Evolutionary conservation across 805 yeast genomes (phyloP).

Genomic region (Suhomyces sp.): DNA sequence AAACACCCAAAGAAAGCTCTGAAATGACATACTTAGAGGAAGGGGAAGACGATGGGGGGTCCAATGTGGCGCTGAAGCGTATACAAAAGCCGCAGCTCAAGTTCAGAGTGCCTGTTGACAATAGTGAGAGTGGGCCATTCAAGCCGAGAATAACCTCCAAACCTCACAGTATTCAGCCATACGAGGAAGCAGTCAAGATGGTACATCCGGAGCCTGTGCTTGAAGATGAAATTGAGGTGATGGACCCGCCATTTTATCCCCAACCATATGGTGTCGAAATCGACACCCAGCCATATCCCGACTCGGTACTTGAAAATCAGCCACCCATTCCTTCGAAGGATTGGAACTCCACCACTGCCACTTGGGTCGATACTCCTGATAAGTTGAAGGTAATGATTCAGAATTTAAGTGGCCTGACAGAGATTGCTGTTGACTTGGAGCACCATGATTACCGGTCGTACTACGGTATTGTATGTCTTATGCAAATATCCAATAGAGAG

Average conservation of each 20-base stretch:
- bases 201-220: conserved; percentile 26
- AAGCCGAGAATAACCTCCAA: conserved; percentile 67
- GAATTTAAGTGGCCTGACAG: conserved; percentile 49
- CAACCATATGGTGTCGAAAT: conserved; percentile 87
- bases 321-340: conserved; percentile 53
- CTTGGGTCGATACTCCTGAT: conserved; percentile 67
- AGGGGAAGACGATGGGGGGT: conserved; percentile 10
- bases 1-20: conserved; percentile 9
- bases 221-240: conserved; percentile 32
- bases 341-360: conserved; percentile 64
- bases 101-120: conserved; percentile 62
- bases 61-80: conserved; percentile 14
- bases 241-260: conserved; percentile 55
- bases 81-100: conserved; percentile 66
- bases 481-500: conserved; percentile 86
- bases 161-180: conserved; percentile 63
- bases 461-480: conserved; percentile 84
- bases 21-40: conserved; percentile 54
- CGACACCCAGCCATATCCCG: conserved; percentile 64
- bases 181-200: conserved; percentile 47
- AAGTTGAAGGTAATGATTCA: conserved; percentile 53
- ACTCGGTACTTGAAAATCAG: conserved; percentile 36
- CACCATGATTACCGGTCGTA: conserved; percentile 92
- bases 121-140: conserved; percentile 69
- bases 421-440: conserved; percentile 90